A percentile compares a stretch with the other conserved stretches of the same genome.
Evolutionary conservation across 495 filamentous ascomycete species (phyloP).

Genomic region (Pyrenula aspistea): DNA sequence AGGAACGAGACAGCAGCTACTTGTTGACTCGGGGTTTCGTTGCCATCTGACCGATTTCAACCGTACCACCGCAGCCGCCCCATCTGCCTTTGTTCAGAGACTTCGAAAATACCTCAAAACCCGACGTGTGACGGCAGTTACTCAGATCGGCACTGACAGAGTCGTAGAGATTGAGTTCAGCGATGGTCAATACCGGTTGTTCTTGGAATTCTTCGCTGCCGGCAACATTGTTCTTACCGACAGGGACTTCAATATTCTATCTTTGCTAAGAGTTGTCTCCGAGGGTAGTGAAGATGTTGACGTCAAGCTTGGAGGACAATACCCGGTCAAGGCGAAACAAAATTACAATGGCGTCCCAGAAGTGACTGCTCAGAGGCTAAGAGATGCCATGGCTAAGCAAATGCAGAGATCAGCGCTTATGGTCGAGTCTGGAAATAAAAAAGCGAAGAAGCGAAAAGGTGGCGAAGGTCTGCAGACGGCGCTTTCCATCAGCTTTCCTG

Average conservation of each 20-base stretch:
- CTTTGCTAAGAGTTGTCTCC: constrained; percentile 67
- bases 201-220: constrained; percentile 91
- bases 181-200: constrained; percentile 77
- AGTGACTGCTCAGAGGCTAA: constrained; percentile 60
- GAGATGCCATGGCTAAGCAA: constrained; percentile 54
- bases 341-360: constrained; percentile 64
- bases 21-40: constrained; percentile 92
- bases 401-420: constrained; percentile 40
- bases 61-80: constrained; percentile 69
- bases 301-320: constrained; percentile 58
- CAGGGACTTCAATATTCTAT: constrained; percentile 61
- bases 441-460: constrained; percentile 64
- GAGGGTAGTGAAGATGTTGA: constrained; percentile 65
- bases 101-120: constrained; percentile 83
- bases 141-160: constrained; percentile 84
- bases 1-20: constrained; percentile 69
- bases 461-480: constrained; percentile 66
- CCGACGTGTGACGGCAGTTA: constrained; percentile 64
- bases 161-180: constrained; percentile 88
- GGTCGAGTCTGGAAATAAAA: constrained; percentile 42
- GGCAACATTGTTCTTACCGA: constrained; percentile 93
- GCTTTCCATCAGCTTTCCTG: constrained; percentile 68
- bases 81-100: constrained; percentile 69
- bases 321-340: constrained; percentile 71
- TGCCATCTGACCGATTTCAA: constrained; percentile 86